Percentiles rank a stretch among this genome's conserved stretches.
Conservation (phyloP, 1,284 basidiomycete genomes). For the Porphyrellus sp. region DNA sequence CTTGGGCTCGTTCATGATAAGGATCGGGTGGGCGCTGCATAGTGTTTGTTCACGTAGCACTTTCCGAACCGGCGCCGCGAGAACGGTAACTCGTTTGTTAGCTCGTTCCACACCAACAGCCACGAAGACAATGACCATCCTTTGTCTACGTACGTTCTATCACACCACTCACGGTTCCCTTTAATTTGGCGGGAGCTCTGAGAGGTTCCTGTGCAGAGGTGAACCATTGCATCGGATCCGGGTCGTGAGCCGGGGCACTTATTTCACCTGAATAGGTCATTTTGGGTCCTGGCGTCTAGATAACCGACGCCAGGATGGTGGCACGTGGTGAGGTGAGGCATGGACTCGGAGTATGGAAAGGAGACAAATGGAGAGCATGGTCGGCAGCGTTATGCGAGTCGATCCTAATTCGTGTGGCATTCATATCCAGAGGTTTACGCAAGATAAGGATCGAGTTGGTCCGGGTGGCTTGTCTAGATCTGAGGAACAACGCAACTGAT, state of each 20-base stretch:
- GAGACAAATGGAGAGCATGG: constrained; percentile 48
- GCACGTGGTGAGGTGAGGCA: constrained; percentile 24
- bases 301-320: constrained; percentile 41
- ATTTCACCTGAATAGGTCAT: constrained; percentile 72
- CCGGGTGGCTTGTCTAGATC: neutral
- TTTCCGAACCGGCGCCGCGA: too few relatives aligned
- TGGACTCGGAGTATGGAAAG: constrained; percentile 30
- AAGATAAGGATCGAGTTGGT: too few relatives aligned
- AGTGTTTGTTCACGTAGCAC: constrained; percentile 61
- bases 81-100: constrained; percentile 93
- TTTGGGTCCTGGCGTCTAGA: constrained; percentile 44
- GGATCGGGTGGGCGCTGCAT: constrained; percentile 3
- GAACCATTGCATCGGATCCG: constrained; percentile 76
- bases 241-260: constrained; percentile 72
- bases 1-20: constrained; percentile 45
- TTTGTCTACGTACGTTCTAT: constrained; percentile 89
- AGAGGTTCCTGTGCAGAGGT: neutral
- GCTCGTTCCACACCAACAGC: constrained; percentile 91
- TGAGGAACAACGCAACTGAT: too few relatives aligned
- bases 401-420: neutral
- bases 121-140: constrained; percentile 85
- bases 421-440: constrained; percentile 7
- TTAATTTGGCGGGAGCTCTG: constrained; percentile 1
- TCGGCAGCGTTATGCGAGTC: neutral
- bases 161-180: constrained; percentile 56